phyloP scores from a whole-genome alignment of 306 rosid species.

The Castanea mollissima region DNA sequence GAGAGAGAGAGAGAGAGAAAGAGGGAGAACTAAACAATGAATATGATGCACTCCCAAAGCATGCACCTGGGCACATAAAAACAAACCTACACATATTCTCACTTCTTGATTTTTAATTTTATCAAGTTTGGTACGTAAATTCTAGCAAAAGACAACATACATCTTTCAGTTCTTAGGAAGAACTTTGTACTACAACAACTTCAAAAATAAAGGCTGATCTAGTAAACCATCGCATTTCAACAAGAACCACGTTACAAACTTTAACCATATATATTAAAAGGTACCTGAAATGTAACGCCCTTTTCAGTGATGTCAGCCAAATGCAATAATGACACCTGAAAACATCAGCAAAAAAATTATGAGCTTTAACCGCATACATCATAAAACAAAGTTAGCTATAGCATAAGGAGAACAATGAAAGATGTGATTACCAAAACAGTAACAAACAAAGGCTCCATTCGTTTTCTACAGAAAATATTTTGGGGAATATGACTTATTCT shows the following conservation, averaged over 20 bases:
- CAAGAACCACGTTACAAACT: constrained; percentile 8
- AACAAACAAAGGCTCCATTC: too few relatives aligned
- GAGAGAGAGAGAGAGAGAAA: neutral
- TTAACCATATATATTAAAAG: neutral
- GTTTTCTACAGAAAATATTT: too few relatives aligned
- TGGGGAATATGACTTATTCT: too few relatives aligned
- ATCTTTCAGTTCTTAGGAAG: neutral
- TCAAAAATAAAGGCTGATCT: neutral
- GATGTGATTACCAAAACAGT: neutral
- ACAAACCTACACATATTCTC: neutral
- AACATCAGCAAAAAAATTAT: constrained; percentile 26
- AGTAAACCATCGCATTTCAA: neutral
- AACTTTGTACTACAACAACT: neutral
- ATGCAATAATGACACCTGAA: constrained; percentile 88
- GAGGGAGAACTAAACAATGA: neutral
- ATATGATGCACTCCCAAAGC: neutral
- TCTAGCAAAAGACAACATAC: neutral
- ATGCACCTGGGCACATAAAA: neutral
- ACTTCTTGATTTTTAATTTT: neutral
- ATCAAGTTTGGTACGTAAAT: neutral
- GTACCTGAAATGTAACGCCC: constrained; percentile 98
- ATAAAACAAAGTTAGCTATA: neutral
- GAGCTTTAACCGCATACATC: constrained; percentile 8
- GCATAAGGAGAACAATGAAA: neutral
- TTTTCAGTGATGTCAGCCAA: constrained; percentile 96